Evolutionary conservation across 2,329 filamentous ascomycete genomes (phyloP).

Genomic region (Aspergillus ochraceus): DNA sequence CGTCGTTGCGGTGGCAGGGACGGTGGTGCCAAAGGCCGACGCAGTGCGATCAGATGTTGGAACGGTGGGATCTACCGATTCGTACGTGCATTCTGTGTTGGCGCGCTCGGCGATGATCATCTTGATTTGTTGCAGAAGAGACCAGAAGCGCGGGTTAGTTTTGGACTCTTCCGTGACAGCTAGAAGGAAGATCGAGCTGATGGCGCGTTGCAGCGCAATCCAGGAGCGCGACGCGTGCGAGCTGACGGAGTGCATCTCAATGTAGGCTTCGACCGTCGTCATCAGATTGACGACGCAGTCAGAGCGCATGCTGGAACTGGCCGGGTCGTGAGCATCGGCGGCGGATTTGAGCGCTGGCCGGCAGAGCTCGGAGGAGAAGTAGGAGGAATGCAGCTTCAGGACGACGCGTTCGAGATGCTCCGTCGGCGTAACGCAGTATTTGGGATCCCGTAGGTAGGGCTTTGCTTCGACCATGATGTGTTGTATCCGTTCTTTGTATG

Average conservation of each 20-base stretch:
- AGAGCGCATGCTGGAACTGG: constrained; percentile 44
- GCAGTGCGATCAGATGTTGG: constrained; percentile 3
- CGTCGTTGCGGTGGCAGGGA: constrained; percentile 26
- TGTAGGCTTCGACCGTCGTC: constrained; percentile 59
- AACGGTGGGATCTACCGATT: constrained; percentile 14
- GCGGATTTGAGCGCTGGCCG: constrained; percentile 59
- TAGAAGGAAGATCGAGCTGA: constrained; percentile 49
- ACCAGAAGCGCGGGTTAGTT: constrained; percentile 39
- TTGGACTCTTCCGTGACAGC: constrained; percentile 48
- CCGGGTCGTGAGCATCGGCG: constrained; percentile 45
- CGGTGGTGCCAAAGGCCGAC: constrained; percentile 4
- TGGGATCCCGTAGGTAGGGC: constrained; percentile 57
- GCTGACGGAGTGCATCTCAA: constrained; percentile 52
- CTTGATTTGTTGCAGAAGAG: constrained; percentile 44
- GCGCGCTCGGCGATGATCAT: constrained; percentile 46
- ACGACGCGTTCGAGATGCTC: constrained; percentile 62
- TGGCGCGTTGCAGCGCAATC: constrained; percentile 49
- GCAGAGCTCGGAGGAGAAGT: constrained; percentile 63
- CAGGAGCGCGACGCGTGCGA: constrained; percentile 47
- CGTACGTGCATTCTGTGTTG: constrained; percentile 34
- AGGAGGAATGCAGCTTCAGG: constrained; percentile 62
- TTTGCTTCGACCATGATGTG: constrained; percentile 59
- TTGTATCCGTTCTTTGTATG: constrained; percentile 58
- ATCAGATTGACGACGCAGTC: constrained; percentile 58
- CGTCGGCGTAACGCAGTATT: constrained; percentile 39